These are phyloP conservation scores for Exophiala sideris DNA, from an alignment of 2,329 filamentous ascomycete genomes.

Conservation along the genomic window DNA sequence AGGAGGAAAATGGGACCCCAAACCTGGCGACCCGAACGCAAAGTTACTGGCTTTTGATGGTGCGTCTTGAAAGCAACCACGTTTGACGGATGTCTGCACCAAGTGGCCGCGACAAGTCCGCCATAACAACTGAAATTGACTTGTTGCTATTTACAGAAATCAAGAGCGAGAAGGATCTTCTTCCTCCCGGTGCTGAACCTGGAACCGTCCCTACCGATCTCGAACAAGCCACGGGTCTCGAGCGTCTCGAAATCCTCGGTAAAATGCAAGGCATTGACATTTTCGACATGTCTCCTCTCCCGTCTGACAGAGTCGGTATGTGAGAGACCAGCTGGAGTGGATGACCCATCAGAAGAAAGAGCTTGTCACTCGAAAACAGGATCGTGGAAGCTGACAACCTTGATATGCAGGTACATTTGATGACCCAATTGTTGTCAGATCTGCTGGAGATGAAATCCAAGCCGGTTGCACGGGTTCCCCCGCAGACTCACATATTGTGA, in stretches of 20 bases:
- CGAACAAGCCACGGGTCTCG: conserved; percentile 93
- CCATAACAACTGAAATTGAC: conserved; percentile 6
- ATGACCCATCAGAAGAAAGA: neutral
- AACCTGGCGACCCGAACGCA: conserved; percentile 38
- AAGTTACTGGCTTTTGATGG: conserved; percentile 46
- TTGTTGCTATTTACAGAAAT: conserved; percentile 62
- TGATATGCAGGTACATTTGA: conserved; percentile 70
- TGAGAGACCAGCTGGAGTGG: conserved; percentile 4
- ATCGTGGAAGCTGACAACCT: conserved; percentile 8
- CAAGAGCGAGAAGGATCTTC: conserved; percentile 74
- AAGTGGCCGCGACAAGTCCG: too few relatives aligned
- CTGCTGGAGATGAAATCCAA: conserved; percentile 93
- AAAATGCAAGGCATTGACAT: conserved; percentile 99
- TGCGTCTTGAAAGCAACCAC: conserved; percentile 31
- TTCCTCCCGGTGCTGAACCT: conserved; percentile 74
- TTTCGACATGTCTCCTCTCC: conserved; percentile 97
- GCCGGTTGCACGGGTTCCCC: conserved; percentile 93
- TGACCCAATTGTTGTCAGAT: conserved; percentile 85
- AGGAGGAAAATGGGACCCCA: conserved; percentile 39
- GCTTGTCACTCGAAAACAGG: neutral
- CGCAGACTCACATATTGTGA: conserved; percentile 83
- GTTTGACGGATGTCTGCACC: neutral
- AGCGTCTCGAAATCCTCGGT: conserved; percentile 96
- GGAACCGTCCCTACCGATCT: conserved; percentile 90
- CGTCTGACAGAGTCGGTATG: conserved; percentile 80